phyloP scores from a whole-genome alignment of 2,329 filamentous ascomycete genomes.

The Colletotrichum plurivorum region DNA sequence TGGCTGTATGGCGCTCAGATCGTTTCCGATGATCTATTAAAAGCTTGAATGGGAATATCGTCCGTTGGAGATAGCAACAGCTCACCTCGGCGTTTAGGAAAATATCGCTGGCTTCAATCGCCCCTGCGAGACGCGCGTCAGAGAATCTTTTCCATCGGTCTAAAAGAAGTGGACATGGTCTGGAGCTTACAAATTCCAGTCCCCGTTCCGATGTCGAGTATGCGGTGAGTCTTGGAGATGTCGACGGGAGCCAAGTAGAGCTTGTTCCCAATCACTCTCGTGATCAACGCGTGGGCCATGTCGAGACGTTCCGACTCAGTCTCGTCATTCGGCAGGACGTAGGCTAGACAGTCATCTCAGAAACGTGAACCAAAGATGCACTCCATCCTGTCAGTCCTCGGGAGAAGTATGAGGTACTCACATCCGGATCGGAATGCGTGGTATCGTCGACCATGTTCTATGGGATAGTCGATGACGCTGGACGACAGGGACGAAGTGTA shows the following conservation, averaged over 20 bases:
- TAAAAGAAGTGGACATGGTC: too few relatives aligned
- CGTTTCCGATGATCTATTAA: conserved; percentile 47
- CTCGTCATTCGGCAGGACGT: conserved; percentile 52
- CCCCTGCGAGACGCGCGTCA: conserved; percentile 43
- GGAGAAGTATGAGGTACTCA: conserved; percentile 19
- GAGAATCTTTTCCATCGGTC: not conserved
- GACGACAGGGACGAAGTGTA: conserved; percentile 27
- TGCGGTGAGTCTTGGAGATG: conserved; percentile 47
- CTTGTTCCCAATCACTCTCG: conserved; percentile 47
- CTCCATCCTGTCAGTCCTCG: too few relatives aligned
- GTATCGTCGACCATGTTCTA: conserved; percentile 31
- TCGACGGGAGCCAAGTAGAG: conserved; percentile 49
- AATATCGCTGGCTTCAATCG: conserved; percentile 54
- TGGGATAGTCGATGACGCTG: conserved; percentile 26
- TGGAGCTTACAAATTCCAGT: conserved; percentile 54
- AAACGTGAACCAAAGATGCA: too few relatives aligned
- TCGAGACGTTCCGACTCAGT: conserved; percentile 55
- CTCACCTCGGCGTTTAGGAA: conserved; percentile 48
- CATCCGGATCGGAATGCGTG: conserved; percentile 34
- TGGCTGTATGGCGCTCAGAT: conserved; percentile 50
- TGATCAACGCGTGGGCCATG: conserved; percentile 53
- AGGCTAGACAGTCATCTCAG: not conserved
- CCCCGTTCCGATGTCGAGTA: conserved; percentile 61
- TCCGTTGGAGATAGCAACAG: not conserved
- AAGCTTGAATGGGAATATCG: conserved; percentile 57